phyloP scores from a whole-genome alignment of 1,139 yeast genomes.

The Hanseniaspora uvarum region DNA sequence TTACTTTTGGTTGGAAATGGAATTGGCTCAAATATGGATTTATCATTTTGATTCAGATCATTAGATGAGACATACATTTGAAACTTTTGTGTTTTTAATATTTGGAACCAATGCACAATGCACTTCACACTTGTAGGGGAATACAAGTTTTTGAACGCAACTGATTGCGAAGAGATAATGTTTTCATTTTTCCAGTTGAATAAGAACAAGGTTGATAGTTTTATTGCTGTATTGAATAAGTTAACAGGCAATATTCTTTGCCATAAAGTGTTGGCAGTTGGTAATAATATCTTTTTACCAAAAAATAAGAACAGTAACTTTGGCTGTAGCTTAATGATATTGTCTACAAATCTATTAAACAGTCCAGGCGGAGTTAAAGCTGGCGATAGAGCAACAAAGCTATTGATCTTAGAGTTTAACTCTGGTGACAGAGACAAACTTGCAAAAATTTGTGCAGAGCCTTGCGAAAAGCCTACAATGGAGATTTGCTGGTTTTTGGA shows the following conservation, averaged over 20 bases:
- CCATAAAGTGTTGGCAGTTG: slow-evolving; percentile 69
- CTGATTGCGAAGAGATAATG: slow-evolving; percentile 61
- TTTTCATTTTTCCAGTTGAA: slow-evolving; percentile 72
- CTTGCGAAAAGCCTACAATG: slow-evolving; percentile 74
- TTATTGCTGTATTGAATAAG: slow-evolving; percentile 62
- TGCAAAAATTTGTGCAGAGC: slow-evolving; percentile 86
- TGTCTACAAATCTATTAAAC: slow-evolving; percentile 63
- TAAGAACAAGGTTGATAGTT: slow-evolving; percentile 50
- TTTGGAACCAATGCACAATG: slow-evolving; percentile 95
- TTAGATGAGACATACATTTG: slow-evolving; percentile 56
- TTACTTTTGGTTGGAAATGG: slow-evolving; percentile 50
- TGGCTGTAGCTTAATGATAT: slow-evolving; percentile 71
- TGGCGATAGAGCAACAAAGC: slow-evolving; percentile 76
- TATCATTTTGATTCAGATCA: slow-evolving; percentile 39
- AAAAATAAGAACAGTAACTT: slow-evolving; percentile 60
- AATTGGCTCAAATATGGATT: slow-evolving; percentile 29
- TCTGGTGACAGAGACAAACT: slow-evolving; percentile 42
- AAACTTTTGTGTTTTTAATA: slow-evolving; percentile 65
- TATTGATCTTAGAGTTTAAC: slow-evolving; percentile 57
- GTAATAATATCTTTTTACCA: slow-evolving; percentile 62
- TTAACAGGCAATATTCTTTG: slow-evolving; percentile 74
- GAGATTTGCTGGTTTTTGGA: slow-evolving; percentile 18
- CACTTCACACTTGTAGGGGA: slow-evolving; percentile 85
- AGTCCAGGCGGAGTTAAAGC: slow-evolving; percentile 90
- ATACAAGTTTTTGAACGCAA: slow-evolving; percentile 72